Evolutionary conservation across 1,284 basidiomycete genomes (phyloP).

Genomic region (Ceratorhiza oryzae-sativae): DNA sequence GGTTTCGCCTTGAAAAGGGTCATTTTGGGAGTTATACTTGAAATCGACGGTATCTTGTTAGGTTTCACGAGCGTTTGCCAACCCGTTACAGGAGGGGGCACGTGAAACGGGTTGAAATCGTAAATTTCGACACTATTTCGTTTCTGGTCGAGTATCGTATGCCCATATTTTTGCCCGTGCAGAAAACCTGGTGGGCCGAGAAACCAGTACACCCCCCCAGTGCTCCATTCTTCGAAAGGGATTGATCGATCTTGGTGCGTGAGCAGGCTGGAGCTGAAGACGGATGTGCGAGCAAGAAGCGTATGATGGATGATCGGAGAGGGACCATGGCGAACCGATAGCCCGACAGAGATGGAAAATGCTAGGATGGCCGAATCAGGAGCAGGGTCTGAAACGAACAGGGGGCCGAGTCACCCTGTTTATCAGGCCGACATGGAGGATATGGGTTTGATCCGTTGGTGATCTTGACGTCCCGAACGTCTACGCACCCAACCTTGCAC

Average conservation of each 20-base stretch:
- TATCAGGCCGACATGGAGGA: neutral
- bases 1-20: neutral
- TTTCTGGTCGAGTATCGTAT: neutral
- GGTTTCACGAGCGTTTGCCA: conserved; percentile 6
- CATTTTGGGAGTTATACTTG: conserved; percentile 3
- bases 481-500: neutral
- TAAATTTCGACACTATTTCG: conserved; percentile 11
- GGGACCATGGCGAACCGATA: neutral
- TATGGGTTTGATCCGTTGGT: neutral
- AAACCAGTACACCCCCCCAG: conserved; percentile 13
- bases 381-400: conserved; percentile 19
- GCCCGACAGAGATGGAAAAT: conserved; percentile 12
- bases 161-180: conserved; percentile 17
- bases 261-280: neutral
- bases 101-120: conserved; percentile 33
- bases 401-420: neutral
- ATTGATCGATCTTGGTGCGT: neutral
- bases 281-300: conserved; percentile 10
- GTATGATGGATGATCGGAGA: conserved; percentile 2
- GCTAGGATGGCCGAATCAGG: neutral
- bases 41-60: neutral
- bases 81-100: neutral
- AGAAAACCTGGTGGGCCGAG: conserved; percentile 5
- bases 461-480: neutral
- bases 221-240: conserved; percentile 24